Conservation (phyloP, 495 filamentous ascomycete genomes). For the Glarea lozoyensis region DNA sequence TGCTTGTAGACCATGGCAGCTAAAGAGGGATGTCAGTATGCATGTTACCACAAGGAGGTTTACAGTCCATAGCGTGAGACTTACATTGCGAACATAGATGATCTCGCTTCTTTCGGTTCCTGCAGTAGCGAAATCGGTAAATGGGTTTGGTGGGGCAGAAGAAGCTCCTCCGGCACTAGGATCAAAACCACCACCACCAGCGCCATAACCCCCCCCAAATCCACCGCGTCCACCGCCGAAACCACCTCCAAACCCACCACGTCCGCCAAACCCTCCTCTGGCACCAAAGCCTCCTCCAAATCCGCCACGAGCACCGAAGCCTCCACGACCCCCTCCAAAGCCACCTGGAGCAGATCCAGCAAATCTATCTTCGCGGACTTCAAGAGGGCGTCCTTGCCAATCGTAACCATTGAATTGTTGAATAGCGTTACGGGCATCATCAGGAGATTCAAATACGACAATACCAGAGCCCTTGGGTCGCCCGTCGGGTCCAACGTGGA, state of each 20-base stretch:
- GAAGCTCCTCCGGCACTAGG: slow-evolving; percentile 29
- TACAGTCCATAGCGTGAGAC: slow-evolving; percentile 25
- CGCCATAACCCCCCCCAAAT: slow-evolving; percentile 34
- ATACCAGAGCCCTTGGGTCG: slow-evolving; percentile 94
- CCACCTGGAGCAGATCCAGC: slow-evolving; percentile 52
- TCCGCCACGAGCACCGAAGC: slow-evolving; percentile 41
- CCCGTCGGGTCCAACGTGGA: slow-evolving; percentile 85
- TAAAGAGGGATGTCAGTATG: slow-evolving; percentile 27
- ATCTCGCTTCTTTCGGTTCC: slow-evolving; percentile 73
- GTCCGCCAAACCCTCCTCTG: slow-evolving; percentile 33
- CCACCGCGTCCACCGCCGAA: slow-evolving; percentile 39
- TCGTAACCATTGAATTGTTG: slow-evolving; percentile 97
- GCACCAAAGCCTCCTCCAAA: slow-evolving; percentile 36
- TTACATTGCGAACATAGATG: slow-evolving; percentile 96
- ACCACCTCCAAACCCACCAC: slow-evolving; percentile 47
- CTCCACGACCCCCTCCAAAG: slow-evolving; percentile 39
- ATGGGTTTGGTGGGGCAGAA: slow-evolving; percentile 75
- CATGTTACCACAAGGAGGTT: neutral
- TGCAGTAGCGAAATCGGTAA: slow-evolving; percentile 88
- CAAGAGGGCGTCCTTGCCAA: slow-evolving; percentile 88
- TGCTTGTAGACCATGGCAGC: slow-evolving; percentile 98
- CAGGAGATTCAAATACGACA: slow-evolving; percentile 88
- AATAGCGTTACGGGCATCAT: slow-evolving; percentile 93
- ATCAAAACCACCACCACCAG: slow-evolving; percentile 28
- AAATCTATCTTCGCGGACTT: slow-evolving; percentile 95